Percentiles rank a stretch among this genome's conserved stretches.
These are phyloP conservation scores for Stropharia rugosoannulata DNA, from an alignment of 768 basidiomycete species.

Conservation along the genomic window DNA sequence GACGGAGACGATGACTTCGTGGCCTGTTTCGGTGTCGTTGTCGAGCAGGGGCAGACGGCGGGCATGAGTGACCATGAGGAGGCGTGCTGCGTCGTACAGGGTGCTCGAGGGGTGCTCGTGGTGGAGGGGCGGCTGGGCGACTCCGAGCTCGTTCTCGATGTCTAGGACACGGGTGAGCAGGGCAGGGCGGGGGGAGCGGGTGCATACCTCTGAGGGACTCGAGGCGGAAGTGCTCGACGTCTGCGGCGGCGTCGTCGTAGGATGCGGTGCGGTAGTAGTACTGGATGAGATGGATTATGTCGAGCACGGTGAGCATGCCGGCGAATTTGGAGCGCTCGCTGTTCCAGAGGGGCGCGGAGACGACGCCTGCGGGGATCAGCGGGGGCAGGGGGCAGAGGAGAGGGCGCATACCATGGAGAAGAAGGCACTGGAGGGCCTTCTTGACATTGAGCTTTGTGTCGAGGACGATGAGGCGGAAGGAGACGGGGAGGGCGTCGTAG, in stretches of 20 bases:
- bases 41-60: slow-evolving; percentile 93
- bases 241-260: slow-evolving; percentile 81
- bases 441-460: slow-evolving; percentile 96
- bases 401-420: slow-evolving; percentile 63
- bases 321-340: slow-evolving; percentile 91
- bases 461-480: slow-evolving; percentile 93
- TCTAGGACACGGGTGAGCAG: slow-evolving; percentile 47
- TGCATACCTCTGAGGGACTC: slow-evolving; percentile 82
- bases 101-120: slow-evolving; percentile 86
- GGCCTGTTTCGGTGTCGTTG: slow-evolving; percentile 88
- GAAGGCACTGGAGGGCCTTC: slow-evolving; percentile 86
- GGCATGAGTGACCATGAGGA: slow-evolving; percentile 93
- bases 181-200: slow-evolving; percentile 5
- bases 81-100: slow-evolving; percentile 86
- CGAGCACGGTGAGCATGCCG: slow-evolving; percentile 99
- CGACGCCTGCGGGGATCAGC: slow-evolving; percentile 66
- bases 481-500: slow-evolving; percentile 98
- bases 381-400: slow-evolving; percentile 1
- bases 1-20: slow-evolving; percentile 94
- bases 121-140: slow-evolving; percentile 88
- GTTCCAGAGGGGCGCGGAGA: slow-evolving; percentile 98
- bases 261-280: slow-evolving; percentile 92
- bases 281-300: slow-evolving; percentile 98
- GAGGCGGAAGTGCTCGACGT: slow-evolving; percentile 91
- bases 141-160: slow-evolving; percentile 90